A percentile compares a stretch with the other conserved stretches of the same genome.
phyloP scores from a whole-genome alignment of 768 basidiomycete species.

The Mrakia hoshinonis region DNA sequence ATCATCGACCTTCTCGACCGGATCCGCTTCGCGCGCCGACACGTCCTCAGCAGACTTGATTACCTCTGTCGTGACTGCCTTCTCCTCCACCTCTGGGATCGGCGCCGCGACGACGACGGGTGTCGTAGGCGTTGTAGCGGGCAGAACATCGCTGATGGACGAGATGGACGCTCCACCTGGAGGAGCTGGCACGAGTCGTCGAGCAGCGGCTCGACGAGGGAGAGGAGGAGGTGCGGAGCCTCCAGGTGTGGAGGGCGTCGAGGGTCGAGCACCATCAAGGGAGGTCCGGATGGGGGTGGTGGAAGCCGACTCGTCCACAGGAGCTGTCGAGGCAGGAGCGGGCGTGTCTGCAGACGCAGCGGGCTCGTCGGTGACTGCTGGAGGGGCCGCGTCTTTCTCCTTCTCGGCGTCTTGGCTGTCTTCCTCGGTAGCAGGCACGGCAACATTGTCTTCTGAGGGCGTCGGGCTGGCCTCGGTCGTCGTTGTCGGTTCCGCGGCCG shows the following conservation, averaged over 20 bases:
- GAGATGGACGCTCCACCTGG: neutral
- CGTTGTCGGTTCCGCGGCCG: neutral
- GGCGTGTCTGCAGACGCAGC: neutral
- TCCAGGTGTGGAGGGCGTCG: neutral
- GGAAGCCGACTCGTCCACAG: neutral
- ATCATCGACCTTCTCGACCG: neutral
- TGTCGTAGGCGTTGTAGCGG: too few species aligned
- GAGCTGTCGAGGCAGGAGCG: neutral
- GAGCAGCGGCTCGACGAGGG: conserved; percentile 18
- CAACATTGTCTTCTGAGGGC: neutral
- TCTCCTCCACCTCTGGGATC: neutral
- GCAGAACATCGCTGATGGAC: neutral
- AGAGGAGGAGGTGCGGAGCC: conserved; percentile 18
- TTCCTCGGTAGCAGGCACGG: neutral
- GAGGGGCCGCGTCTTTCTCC: neutral
- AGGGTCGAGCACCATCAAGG: neutral
- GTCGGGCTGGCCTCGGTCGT: neutral
- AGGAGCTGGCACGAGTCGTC: conserved; percentile 13
- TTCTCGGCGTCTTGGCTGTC: neutral
- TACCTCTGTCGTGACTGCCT: neutral
- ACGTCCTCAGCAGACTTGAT: neutral
- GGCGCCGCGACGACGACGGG: neutral
- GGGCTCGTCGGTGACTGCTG: too few species aligned
- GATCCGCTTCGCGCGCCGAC: neutral
- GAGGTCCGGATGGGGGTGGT: neutral